Evolutionary conservation across 2,329 filamentous ascomycete genomes (phyloP).

Genomic region (Pestalotiopsis sp.): DNA sequence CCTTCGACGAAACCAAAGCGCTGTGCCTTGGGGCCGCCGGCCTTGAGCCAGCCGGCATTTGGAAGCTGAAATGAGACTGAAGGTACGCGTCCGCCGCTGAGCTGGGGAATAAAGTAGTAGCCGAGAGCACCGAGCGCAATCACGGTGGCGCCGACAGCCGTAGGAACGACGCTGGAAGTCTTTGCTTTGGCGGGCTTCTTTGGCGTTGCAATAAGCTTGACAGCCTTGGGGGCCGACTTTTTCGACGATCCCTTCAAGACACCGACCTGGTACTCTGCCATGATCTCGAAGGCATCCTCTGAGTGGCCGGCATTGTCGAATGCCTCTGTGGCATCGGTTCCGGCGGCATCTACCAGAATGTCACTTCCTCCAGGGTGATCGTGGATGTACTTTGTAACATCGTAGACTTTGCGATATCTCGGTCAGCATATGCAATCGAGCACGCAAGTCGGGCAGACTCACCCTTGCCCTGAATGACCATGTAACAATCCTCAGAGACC

Average conservation of each 20-base stretch:
- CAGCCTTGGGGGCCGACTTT: constrained; percentile 23
- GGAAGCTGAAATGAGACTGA: constrained; percentile 2
- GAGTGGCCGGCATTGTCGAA: constrained; percentile 87
- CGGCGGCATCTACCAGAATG: constrained; percentile 75
- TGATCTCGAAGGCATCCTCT: constrained; percentile 54
- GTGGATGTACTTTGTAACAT: constrained; percentile 58
- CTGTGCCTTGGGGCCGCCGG: constrained; percentile 15
- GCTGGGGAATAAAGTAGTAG: constrained; percentile 22
- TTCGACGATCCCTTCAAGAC: constrained; percentile 34
- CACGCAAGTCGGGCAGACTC: constrained; percentile 12
- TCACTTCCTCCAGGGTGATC: constrained; percentile 76
- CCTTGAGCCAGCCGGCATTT: neutral
- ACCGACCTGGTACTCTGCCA: constrained; percentile 40
- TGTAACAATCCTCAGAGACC: constrained; percentile 51
- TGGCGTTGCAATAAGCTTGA: constrained; percentile 23
- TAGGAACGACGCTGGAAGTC: constrained; percentile 7
- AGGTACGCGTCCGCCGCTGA: constrained; percentile 12
- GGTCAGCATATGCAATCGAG: neutral
- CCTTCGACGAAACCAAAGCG: constrained; percentile 39
- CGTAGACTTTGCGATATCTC: constrained; percentile 48
- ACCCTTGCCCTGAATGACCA: constrained; percentile 60
- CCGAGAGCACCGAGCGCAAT: constrained; percentile 20
- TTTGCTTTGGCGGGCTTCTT: constrained; percentile 13
- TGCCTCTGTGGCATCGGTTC: constrained; percentile 76
- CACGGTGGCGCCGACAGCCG: constrained; percentile 14